Conservation (phyloP, 2,329 filamentous ascomycete genomes). For the Aspergillus latus region DNA sequence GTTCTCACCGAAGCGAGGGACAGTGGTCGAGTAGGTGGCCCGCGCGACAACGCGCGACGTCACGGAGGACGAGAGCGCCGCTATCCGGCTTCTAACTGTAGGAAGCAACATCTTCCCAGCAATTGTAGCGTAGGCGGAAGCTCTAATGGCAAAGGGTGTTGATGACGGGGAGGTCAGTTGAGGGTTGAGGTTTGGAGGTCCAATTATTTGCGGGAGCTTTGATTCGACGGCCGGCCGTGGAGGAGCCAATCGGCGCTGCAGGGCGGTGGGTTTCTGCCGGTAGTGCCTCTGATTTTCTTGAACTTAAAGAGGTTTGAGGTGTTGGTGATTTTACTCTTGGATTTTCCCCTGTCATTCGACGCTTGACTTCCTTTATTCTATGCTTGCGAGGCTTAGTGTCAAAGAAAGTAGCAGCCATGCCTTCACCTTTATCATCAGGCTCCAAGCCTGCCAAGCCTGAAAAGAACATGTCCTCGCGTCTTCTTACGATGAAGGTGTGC, state of each 20-base stretch:
- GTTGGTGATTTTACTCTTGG: constrained; percentile 1
- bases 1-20: constrained; percentile 42
- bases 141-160: constrained; percentile 20
- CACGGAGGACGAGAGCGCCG: constrained; percentile 44
- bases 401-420: constrained; percentile 28
- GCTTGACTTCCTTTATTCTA: not conserved
- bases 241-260: constrained; percentile 27
- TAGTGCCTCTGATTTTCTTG: constrained; percentile 13
- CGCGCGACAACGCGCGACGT: constrained; percentile 32
- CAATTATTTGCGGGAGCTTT: constrained; percentile 25
- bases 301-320: not conserved
- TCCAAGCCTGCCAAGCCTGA: constrained; percentile 59
- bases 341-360: not conserved
- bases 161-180: constrained; percentile 22
- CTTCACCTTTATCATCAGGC: constrained; percentile 46
- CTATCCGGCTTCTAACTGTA: constrained; percentile 47
- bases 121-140: constrained; percentile 17
- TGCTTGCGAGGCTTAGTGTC: not conserved
- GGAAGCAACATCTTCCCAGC: constrained; percentile 31
- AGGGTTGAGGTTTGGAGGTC: constrained; percentile 33
- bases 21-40: constrained; percentile 46
- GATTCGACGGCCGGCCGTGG: constrained; percentile 14
- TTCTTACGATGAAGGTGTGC: constrained; percentile 80
- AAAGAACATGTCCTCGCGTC: constrained; percentile 78
- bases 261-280: constrained; percentile 24